A percentile compares a stretch with the other conserved stretches of the same genome.
These are phyloP conservation scores for Plantago lanceolata DNA, from an alignment of 305 asterid species.

Conservation along the genomic window DNA sequence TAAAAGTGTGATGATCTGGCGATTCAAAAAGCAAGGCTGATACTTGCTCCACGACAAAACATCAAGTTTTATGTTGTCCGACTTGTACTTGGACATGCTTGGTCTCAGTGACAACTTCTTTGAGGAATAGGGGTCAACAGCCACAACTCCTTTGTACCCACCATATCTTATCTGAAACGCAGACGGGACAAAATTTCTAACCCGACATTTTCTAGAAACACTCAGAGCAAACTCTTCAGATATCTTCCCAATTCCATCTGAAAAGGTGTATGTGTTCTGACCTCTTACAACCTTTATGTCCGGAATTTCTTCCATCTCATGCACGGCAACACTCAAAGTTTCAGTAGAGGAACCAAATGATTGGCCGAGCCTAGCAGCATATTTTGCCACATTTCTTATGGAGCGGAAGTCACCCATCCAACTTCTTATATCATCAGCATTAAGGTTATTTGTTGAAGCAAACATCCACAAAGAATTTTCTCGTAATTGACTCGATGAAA, in stretches of 20 bases:
- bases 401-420: slow-evolving; percentile 83
- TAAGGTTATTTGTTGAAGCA: slow-evolving; percentile 40
- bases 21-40: slow-evolving; percentile 76
- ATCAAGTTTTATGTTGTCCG: slow-evolving; percentile 54
- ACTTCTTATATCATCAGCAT: slow-evolving; percentile 53
- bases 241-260: slow-evolving; percentile 87
- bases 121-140: slow-evolving; percentile 49
- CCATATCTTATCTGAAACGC: slow-evolving; percentile 83
- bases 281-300: slow-evolving; percentile 34
- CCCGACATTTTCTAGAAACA: slow-evolving; percentile 64
- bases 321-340: slow-evolving; percentile 46
- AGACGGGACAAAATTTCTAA: slow-evolving; percentile 44
- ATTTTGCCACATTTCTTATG: slow-evolving; percentile 79
- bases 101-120: slow-evolving; percentile 53
- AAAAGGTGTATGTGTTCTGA: slow-evolving; percentile 40
- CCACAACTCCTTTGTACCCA: slow-evolving; percentile 87
- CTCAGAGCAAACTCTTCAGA: slow-evolving; percentile 53
- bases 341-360: slow-evolving; percentile 89
- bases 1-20: slow-evolving; percentile 67
- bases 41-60: slow-evolving; percentile 79
- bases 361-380: slow-evolving; percentile 93
- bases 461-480: slow-evolving; percentile 96
- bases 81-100: slow-evolving; percentile 70
- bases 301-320: slow-evolving; percentile 47
- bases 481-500: slow-evolving; percentile 82